These are phyloP conservation scores for Lactifluus volemus DNA, from an alignment of 768 basidiomycete species.

Conservation along the genomic window DNA sequence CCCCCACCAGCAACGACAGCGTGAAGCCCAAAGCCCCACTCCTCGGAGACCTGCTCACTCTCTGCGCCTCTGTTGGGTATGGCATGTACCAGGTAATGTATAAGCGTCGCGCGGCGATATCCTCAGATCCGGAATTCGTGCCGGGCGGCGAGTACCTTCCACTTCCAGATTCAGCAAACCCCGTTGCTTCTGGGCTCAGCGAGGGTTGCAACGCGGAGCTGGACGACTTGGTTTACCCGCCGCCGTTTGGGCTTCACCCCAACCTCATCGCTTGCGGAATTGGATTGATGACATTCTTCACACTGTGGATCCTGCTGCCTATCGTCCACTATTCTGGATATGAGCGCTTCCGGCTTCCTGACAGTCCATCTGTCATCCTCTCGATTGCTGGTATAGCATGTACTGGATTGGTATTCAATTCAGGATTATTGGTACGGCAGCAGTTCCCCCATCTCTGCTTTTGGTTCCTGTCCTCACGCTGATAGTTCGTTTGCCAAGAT, in stretches of 20 bases:
- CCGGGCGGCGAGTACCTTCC: conserved; percentile 37
- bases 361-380: conserved; percentile 34
- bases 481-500: conserved; percentile 36
- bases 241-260: conserved; percentile 79
- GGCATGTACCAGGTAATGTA: conserved; percentile 80
- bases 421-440: conserved; percentile 67
- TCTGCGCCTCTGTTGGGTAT: conserved; percentile 62
- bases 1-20: too few relatives aligned
- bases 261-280: conserved; percentile 74
- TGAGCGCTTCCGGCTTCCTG: conserved; percentile 62
- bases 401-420: conserved; percentile 72
- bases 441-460: background rate
- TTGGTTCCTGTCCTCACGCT: background rate
- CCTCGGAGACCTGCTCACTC: conserved; percentile 64
- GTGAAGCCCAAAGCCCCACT: conserved; percentile 42
- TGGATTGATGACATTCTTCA: conserved; percentile 64
- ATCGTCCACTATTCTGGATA: conserved; percentile 56
- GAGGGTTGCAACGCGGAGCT: conserved; percentile 5
- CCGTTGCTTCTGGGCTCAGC: conserved; percentile 20
- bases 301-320: conserved; percentile 75
- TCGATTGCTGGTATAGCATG: conserved; percentile 61
- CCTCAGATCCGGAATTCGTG: conserved; percentile 48
- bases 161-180: conserved; percentile 34
- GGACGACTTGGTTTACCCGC: conserved; percentile 34
- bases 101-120: conserved; percentile 68